Base-by-base conservation (phyloP, 2,329 filamentous ascomycete genomes). In the Cyphellophora attinorum region DNA sequence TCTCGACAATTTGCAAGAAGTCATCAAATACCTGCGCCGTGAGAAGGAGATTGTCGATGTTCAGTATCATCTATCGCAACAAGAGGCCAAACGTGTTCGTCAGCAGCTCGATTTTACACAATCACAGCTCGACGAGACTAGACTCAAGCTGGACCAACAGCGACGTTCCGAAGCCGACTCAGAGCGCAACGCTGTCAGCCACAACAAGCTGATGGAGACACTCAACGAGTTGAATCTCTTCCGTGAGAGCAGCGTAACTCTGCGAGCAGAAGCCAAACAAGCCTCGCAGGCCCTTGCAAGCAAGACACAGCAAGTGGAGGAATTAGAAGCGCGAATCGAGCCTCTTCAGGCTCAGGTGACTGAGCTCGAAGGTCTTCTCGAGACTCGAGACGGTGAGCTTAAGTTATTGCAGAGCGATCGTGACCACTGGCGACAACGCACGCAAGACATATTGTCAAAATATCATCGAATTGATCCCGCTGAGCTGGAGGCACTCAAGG, bases 1-100 rank as follows among this genome's bases (percentile, higher is more conserved):
- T 27, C 64, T 79, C 6, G 83, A 85, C 46, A 84, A 83, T 34
- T 73, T 94, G 6, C 82, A 91, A 42, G 89, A 96, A 51, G 75
- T 98, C 37, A 93, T 93, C 60, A 81, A 76, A 42, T 98, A 91
- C 57, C 67, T 98, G 41, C 81, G 89, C 29, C 81, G 85, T 27
- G 93, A 98, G 61, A 98, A 96, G 66, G 91, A 96, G 55, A 96
- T 98, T 46, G 73, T 95, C 6, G 89, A 98, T 49, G 85, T 95
- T n/a, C 89, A 96, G 52, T 83, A 86, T 50, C 88, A 95, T 48
- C 69, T 96, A 29, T 88, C 89, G 50, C 71, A 79, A 1, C 85
- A 93, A 50, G 91, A 98, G 59, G 72, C 77, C 35, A 93, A 93
- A 60, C 78, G 91, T 35, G 62, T 95, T 27, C 84, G 89, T 51